Evolutionary conservation across 2,329 filamentous ascomycete species (phyloP), one percentile per base, ranked within the genome.

Genomic region (Chaetothyriales sp.): DNA sequence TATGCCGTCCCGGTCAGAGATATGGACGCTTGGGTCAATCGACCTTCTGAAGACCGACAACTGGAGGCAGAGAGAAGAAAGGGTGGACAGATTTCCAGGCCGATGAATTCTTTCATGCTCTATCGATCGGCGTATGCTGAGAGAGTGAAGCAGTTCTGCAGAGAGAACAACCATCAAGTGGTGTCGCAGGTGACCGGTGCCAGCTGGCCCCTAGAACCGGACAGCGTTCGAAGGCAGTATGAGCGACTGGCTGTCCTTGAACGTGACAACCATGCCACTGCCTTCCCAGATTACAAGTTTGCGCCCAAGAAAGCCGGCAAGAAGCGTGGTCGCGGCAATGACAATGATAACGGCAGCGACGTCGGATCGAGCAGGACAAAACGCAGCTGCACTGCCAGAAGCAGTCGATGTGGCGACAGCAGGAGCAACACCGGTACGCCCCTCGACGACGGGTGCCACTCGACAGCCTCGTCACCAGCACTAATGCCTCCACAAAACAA

Each of bases 91-190:
- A 78, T 97, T 60, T 88, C 90, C 62, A 78, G 92, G 28, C 89
- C 92, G 2, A 94, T 95, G 84, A 98, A 98, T 67, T 90, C 87
- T 0, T 98, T 97, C 72, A 95, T 98, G 85, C 74, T 98, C 48
- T 98, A 98, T 67, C 84, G 92, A 44, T 95, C 92, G 59, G 87
- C 88, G 5, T 95, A 87, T 64, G 86, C 94, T 54, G 86, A 92
- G 56, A 77, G 89, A 29, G 87, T 86, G 54, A 95, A 95, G 68
- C 75, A 79, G 49, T 86, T 82, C 74, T 86, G 85, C 61, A 73
- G 80, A 13, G 82, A 92, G 62, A 90, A 92, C 67, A 95, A 97
- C 69, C 90, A 98, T 66, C 90, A 98, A 66, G 74, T 92, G 37
- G 85, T 97, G 22, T 97, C 90, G 1, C 81, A 82, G 46, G 80